These are phyloP conservation scores for Irpex lacteus DNA, from an alignment of 1,284 basidiomycete species.

Conservation along the genomic window DNA sequence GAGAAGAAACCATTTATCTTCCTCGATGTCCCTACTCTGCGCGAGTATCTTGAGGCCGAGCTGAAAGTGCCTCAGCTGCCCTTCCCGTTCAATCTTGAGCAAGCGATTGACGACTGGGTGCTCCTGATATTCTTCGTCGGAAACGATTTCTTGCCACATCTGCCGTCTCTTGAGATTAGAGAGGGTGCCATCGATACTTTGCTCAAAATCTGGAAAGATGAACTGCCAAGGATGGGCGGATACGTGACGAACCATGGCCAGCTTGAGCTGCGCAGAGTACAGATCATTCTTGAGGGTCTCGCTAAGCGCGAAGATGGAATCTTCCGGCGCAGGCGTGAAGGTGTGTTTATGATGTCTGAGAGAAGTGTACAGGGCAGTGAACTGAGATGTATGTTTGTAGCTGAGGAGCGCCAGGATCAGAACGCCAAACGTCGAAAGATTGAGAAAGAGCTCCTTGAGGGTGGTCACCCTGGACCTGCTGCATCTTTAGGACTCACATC, in stretches of 20 bases:
- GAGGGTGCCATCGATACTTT: conserved; percentile 99
- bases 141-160: conserved; percentile 98
- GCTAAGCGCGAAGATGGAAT: conserved; percentile 94
- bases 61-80: conserved; percentile 76
- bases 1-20: conserved; percentile 99
- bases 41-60: conserved; percentile 97
- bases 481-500: conserved; percentile 48
- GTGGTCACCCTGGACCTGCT: conserved; percentile 47
- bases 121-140: conserved; percentile 99
- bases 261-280: conserved; percentile 82
- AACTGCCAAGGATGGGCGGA: conserved; percentile 93
- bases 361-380: not conserved
- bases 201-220: conserved; percentile 92
- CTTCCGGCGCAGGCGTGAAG: conserved; percentile 88
- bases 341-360: conserved; percentile 35
- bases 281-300: conserved; percentile 94
- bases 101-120: conserved; percentile 99
- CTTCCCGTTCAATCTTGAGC: conserved; percentile 94
- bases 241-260: conserved; percentile 95
- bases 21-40: conserved; percentile 92
- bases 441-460: conserved; percentile 59
- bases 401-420: conserved; percentile 90
- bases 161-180: conserved; percentile 97
- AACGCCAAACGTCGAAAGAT: conserved; percentile 86
- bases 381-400: conserved; percentile 39